These are phyloP conservation scores for Botrytis tulipae DNA, from an alignment of 2,329 filamentous ascomycete genomes.

Conservation along the genomic window DNA sequence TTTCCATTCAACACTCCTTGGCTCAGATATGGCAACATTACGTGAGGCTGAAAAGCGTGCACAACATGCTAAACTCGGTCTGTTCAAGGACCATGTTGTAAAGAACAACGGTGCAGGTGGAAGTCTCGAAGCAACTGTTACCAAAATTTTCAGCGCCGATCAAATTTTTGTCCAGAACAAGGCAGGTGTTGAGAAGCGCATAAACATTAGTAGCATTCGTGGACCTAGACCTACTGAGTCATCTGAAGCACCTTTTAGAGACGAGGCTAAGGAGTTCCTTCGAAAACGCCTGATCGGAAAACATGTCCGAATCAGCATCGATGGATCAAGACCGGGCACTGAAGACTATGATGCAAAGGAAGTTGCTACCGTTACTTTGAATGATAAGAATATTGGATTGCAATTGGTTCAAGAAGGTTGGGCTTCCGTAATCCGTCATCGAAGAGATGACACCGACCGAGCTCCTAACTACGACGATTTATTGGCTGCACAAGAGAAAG, in stretches of 20 bases:
- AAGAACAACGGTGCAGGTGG: conserved; percentile 60
- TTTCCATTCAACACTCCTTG: conserved; percentile 90
- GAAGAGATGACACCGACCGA: conserved; percentile 90
- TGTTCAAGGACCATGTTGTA: conserved; percentile 79
- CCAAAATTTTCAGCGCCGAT: conserved; percentile 83
- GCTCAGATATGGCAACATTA: conserved; percentile 80
- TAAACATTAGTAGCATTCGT: conserved; percentile 88
- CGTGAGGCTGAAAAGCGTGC: conserved; percentile 85
- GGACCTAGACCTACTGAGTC: conserved; percentile 88
- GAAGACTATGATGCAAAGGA: conserved; percentile 94
- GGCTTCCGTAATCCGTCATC: conserved; percentile 89
- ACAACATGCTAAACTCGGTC: conserved; percentile 69
- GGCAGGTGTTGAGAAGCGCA: conserved; percentile 79
- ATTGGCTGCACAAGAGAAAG: conserved; percentile 73
- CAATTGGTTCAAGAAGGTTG: conserved; percentile 88
- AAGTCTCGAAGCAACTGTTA: conserved; percentile 78
- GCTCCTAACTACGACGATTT: conserved; percentile 93
- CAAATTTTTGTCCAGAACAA: conserved; percentile 85
- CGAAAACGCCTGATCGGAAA: conserved; percentile 95
- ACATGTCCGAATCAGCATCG: conserved; percentile 83
- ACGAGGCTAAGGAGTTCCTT: conserved; percentile 94
- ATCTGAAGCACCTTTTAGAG: conserved; percentile 81
- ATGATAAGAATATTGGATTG: conserved; percentile 84
- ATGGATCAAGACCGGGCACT: conserved; percentile 84
- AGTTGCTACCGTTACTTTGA: conserved; percentile 81